A percentile compares a stretch with the other conserved stretches of the same genome.
phyloP scores from a whole-genome alignment of 176 grass and related monocot species.

The Phragmites australis region DNA sequence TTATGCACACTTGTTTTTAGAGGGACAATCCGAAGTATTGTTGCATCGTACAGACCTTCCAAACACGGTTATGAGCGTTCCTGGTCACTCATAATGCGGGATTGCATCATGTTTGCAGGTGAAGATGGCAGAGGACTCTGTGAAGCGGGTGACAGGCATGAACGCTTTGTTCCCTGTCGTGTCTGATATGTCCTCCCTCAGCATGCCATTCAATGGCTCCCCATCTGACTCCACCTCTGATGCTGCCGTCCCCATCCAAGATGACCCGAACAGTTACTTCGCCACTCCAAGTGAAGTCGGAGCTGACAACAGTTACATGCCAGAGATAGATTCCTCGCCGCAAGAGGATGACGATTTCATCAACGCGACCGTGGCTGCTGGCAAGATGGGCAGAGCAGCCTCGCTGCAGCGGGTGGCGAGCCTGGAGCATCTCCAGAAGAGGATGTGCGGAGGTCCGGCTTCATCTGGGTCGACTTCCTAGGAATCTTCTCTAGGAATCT shows the following conservation, averaged over 20 bases:
- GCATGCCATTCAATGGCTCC: conserved; percentile 53
- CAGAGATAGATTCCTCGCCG: conserved; percentile 25
- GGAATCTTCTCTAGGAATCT: too few species aligned
- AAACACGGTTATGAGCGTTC: neutral
- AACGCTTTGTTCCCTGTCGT: conserved; percentile 39
- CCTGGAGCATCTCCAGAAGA: conserved; percentile 81
- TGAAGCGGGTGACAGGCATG: conserved; percentile 73
- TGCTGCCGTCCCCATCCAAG: conserved; percentile 45
- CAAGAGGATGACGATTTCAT: conserved; percentile 42
- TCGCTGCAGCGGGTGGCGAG: conserved; percentile 68
- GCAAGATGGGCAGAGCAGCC: conserved; percentile 46
- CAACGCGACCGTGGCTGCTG: conserved; percentile 3
- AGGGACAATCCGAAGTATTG: neutral
- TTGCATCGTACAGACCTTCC: neutral
- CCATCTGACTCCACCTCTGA: conserved; percentile 60
- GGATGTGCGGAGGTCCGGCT: conserved; percentile 55
- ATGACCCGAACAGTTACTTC: conserved; percentile 59
- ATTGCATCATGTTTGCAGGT: conserved; percentile 50
- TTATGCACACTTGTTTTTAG: neutral
- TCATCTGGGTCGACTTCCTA: conserved; percentile 53
- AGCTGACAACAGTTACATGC: conserved; percentile 35
- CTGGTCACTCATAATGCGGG: neutral
- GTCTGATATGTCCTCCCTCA: conserved; percentile 63
- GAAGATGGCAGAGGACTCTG: conserved; percentile 87
- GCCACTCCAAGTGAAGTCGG: conserved; percentile 25